These are phyloP conservation scores for Penicillium chermesinum DNA, from an alignment of 495 filamentous ascomycete genomes.

Conservation along the genomic window DNA sequence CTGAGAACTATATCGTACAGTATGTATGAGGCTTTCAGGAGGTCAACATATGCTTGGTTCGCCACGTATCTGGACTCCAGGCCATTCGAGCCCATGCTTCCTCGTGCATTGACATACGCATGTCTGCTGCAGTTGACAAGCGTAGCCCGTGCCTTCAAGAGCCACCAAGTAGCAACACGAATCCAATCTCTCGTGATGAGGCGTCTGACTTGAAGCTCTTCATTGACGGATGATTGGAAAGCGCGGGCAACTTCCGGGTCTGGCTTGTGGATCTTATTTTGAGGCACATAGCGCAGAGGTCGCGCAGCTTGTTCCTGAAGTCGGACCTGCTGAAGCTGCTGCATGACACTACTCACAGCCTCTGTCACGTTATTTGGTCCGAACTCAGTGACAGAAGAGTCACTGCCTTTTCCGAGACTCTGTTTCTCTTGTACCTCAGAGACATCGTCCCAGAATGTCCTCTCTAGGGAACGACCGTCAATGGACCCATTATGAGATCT, in stretches of 20 bases:
- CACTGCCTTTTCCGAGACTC: background rate
- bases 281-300: conserved; percentile 30
- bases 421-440: conserved; percentile 5
- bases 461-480: conserved; percentile 8
- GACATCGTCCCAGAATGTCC: conserved; percentile 1
- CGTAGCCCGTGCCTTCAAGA: conserved; percentile 30
- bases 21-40: conserved; percentile 42
- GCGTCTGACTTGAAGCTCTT: conserved; percentile 22
- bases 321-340: conserved; percentile 25
- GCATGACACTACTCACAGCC: conserved; percentile 27
- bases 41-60: conserved; percentile 37
- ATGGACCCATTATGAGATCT: conserved; percentile 1
- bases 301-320: conserved; percentile 25
- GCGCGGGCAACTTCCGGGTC: conserved; percentile 17
- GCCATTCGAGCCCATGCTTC: conserved; percentile 23
- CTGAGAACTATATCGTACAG: conserved; percentile 33
- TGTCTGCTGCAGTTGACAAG: conserved; percentile 25
- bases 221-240: conserved; percentile 21
- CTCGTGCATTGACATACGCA: conserved; percentile 17
- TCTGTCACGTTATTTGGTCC: conserved; percentile 17
- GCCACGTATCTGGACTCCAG: conserved; percentile 17
- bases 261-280: conserved; percentile 26
- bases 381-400: conserved; percentile 1
- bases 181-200: conserved; percentile 35
- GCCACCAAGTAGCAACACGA: conserved; percentile 41